Conservation (phyloP, 192 early-diverging fungal species). For the Linnemannia elongata region DNA sequence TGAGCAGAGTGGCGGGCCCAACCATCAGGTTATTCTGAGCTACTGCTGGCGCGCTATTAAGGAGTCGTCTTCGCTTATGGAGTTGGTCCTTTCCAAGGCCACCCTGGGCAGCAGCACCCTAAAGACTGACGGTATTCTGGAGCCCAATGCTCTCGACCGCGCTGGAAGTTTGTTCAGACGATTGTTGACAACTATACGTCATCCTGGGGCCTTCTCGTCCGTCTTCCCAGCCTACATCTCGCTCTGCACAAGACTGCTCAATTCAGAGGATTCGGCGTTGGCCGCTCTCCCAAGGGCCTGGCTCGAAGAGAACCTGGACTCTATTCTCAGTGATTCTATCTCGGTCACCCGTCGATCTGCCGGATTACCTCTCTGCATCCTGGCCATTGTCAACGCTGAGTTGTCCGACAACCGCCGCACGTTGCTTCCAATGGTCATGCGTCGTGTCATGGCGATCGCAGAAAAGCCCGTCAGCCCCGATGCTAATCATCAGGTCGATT, state of each 20-base stretch:
- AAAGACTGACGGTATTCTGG: slow-evolving; percentile 41
- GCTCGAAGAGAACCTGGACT: slow-evolving; percentile 85
- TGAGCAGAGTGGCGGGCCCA: slow-evolving; percentile 63
- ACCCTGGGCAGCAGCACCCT: slow-evolving; percentile 29
- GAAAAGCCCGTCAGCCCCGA: slow-evolving; percentile 47
- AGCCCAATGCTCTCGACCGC: slow-evolving; percentile 23
- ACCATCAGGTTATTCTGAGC: slow-evolving; percentile 90
- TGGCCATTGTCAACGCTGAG: slow-evolving; percentile 83
- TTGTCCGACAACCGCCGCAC: slow-evolving; percentile 66
- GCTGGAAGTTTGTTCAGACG: slow-evolving; percentile 69
- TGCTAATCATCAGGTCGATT: slow-evolving; percentile 78
- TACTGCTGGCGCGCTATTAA: slow-evolving; percentile 95
- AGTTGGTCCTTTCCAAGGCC: slow-evolving; percentile 51
- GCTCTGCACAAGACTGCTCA: slow-evolving; percentile 78
- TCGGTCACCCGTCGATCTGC: slow-evolving; percentile 95
- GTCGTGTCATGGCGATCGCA: slow-evolving; percentile 77
- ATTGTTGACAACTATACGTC: slow-evolving; percentile 82
- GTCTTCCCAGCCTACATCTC: slow-evolving; percentile 84
- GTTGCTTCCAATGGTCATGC: slow-evolving; percentile 76
- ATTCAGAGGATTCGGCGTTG: slow-evolving; percentile 65
- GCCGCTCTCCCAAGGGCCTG: slow-evolving; percentile 74
- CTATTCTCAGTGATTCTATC: slow-evolving; percentile 77
- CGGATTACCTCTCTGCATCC: slow-evolving; percentile 89
- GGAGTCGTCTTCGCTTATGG: slow-evolving; percentile 73
- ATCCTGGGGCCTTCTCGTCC: slow-evolving; percentile 93